These are phyloP conservation scores for Syzygium grande DNA, from an alignment of 345 rosid species.

Conservation along the genomic window DNA sequence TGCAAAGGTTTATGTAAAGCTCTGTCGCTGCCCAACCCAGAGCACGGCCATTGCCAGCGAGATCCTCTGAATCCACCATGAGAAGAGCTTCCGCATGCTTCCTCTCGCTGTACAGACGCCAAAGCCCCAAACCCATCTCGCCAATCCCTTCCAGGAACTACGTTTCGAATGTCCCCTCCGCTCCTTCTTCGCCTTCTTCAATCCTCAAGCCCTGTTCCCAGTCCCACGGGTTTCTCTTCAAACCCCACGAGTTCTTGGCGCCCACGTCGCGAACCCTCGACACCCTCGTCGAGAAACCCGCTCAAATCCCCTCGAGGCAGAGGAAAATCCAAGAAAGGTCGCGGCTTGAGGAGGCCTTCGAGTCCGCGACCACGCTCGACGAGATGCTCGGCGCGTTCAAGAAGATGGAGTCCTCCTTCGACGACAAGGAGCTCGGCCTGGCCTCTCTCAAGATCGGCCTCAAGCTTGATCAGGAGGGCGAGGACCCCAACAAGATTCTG, in stretches of 20 bases:
- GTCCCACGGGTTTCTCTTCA: conserved; percentile 22
- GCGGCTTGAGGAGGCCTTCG: conserved; percentile 80
- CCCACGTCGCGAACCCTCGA: conserved; percentile 38
- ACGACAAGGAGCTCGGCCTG: conserved; percentile 67
- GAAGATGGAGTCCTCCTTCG: conserved; percentile 64
- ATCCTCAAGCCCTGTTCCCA: conserved; percentile 24
- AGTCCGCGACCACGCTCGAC: conserved; percentile 65
- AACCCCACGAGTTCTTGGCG: conserved; percentile 18
- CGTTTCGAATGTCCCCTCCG: neutral
- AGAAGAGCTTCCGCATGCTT: conserved; percentile 5
- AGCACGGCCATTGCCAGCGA: neutral
- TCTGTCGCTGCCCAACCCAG: neutral
- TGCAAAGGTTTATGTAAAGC: neutral
- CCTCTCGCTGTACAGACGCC: neutral
- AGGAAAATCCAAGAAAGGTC: conserved; percentile 44
- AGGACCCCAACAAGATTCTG: conserved; percentile 59
- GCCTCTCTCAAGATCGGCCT: conserved; percentile 75
- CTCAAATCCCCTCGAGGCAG: conserved; percentile 45
- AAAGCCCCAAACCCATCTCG: neutral
- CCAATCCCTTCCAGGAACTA: neutral
- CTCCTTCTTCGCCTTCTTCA: conserved; percentile 11
- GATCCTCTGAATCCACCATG: neutral
- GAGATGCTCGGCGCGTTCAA: conserved; percentile 67
- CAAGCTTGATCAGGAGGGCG: conserved; percentile 82
- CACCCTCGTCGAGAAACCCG: conserved; percentile 40